Base-by-base conservation (phyloP, 1,284 basidiomycete genomes). In the Rugosomyces carneus region DNA sequence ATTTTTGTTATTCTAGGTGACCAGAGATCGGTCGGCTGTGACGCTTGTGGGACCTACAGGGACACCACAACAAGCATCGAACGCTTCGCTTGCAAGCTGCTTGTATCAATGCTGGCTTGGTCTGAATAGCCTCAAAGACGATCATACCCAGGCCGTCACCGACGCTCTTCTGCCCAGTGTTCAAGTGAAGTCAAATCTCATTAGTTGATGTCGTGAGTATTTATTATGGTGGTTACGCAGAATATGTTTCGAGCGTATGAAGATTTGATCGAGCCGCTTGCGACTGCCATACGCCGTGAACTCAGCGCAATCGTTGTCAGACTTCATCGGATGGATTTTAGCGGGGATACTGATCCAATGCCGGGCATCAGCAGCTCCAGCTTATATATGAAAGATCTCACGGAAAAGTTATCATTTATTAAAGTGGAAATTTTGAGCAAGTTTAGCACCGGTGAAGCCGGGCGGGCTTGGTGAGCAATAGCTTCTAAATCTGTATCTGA, bases 311-410 rank as follows among this genome's bases (percentile, higher is more conserved):
- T 93, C 53, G 73, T 95, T 35, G 76, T 82, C 1, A 81, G 85
- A 43, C 72, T 97, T 35, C 93, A 96, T 65, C 78, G 84, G 10
- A 76, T 89, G 45, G 89, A 94, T 62, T 85, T 93, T 59, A 76
- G 78, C 45, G 84, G 82, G 61, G 68, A 78, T 13, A 66, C 78
- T 10, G 87, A 90, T 56, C 73, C 78, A 2, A 68, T 74, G 60
- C 64, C 74, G 34, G 78, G 80, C 5, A 80, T 81, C 64, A 79
- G 79, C 16, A 81, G 84, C 3, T 71, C 87, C 9, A 92, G 87
- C 61, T 67, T 82, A 10, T 96, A 95, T 64, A 89, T 95, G 80
- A 88, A 89, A 58, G 93, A 95, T 51, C 71, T 96, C 47, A 77
- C 81, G 13, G 91, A 93, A 51, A 94, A 93, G 66, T 69, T 97